Evolutionary conservation across 2,329 filamentous ascomycete genomes (phyloP), one percentile per base, ranked within the genome.

Genomic region (Pseudopyricularia javanii): DNA sequence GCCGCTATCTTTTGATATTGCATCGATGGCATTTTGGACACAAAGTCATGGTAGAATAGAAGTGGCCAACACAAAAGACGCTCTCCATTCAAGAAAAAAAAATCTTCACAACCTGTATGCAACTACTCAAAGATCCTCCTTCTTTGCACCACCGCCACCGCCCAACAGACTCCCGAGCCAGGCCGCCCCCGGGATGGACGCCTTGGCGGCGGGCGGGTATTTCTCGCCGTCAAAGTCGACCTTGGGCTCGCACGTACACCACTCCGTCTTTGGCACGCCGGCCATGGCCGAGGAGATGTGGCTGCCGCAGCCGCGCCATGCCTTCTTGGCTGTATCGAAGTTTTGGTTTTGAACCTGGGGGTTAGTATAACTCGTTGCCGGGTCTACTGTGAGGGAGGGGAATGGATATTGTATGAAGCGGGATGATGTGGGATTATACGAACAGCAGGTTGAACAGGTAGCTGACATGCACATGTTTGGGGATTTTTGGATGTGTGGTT

Each of bases 221-320:
- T 66, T 60, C 56, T 71, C 73, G 56, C 70, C 72, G 51, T 68
- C 59, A 51, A 74, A 62, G 49, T 67, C 68, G 52, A 71, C 66
- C 56, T 64, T 67, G 32, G 73, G 73, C 54, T 66, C 61, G 63
- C 74, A 76, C 8, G 67, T 69, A 62, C 74, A 76, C 73, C 73
- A 74, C 47, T 74, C 60, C 12, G 67, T 63, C 60, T 75, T 68
- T 30, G 71, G 64, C 4, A 75, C 63, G 53, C 67, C 65, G 32
- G 63, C 57, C 47, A 76, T 66, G n/a, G 72, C 73, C 14, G 66
- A 61, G 8, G 70, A 65, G 54, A 76, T 68, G 59, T 76, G 74
- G 53, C 56, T 65, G 50, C 74, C 73, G 63, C 73, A 76, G 56
- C 74, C 74, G 55, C 72, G 70, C 74, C 74, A 76, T 26, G 72